phyloP scores from a whole-genome alignment of 2,329 filamentous ascomycete genomes.

The Fusarium sp. region DNA sequence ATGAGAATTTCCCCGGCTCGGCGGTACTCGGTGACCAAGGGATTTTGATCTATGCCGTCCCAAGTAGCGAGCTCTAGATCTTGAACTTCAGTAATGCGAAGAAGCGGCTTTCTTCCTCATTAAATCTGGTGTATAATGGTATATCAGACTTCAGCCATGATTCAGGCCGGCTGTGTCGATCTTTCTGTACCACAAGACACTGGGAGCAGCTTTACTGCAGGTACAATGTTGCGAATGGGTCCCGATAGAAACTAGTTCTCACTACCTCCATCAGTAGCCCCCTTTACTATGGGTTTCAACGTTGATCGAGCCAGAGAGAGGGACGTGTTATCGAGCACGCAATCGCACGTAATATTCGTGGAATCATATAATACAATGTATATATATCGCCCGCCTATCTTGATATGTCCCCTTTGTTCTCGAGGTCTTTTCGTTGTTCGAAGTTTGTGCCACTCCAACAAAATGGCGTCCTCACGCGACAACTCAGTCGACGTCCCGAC shows the following conservation, averaged over 20 bases:
- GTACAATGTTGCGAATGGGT: slow-evolving; percentile 10
- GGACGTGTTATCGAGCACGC: slow-evolving; percentile 10
- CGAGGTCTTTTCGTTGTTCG: neutral
- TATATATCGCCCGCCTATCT: neutral
- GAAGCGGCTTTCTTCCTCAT: neutral
- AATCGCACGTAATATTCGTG: slow-evolving; percentile 19
- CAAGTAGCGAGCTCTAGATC: too few relatives aligned
- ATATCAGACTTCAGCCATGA: too few relatives aligned
- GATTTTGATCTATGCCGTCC: neutral
- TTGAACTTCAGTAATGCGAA: fast-evolving
- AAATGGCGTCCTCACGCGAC: slow-evolving; percentile 15
- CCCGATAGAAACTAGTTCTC: neutral
- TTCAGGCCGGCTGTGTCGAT: neutral
- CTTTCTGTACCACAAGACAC: neutral
- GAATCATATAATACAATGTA: neutral
- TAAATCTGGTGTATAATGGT: neutral
- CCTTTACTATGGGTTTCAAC: slow-evolving; percentile 7
- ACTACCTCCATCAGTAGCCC: neutral
- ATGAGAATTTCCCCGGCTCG: neutral
- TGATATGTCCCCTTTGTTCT: neutral
- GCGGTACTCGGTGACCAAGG: slow-evolving; percentile 9
- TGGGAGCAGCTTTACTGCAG: slow-evolving; percentile 1
- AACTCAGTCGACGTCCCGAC: neutral
- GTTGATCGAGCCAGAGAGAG: neutral
- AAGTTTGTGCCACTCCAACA: neutral